Conservation (phyloP, 129 eudicot genomes). For the Flaveria linearis region DNA sequence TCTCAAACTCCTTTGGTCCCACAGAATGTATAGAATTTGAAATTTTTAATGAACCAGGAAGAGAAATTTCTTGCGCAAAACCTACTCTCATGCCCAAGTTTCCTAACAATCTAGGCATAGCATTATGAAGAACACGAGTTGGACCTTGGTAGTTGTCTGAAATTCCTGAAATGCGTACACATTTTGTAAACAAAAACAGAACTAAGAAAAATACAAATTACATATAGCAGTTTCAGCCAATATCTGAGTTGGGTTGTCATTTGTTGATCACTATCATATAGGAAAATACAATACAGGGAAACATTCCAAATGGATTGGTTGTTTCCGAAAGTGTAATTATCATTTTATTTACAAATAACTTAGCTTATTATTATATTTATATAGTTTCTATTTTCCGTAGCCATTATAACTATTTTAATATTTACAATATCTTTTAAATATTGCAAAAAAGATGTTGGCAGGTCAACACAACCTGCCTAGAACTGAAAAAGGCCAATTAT, state of each 20-base stretch:
- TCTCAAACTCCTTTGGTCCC: slow-evolving; percentile 41
- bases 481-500: background rate
- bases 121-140: slow-evolving; percentile 19
- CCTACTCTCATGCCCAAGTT: slow-evolving; percentile 30
- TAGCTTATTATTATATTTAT: background rate
- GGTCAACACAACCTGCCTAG: background rate
- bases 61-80: slow-evolving; percentile 14
- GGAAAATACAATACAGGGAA: background rate
- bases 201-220: background rate
- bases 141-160: slow-evolving; percentile 13
- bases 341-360: background rate
- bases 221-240: background rate
- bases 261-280: background rate
- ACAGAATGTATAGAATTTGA: slow-evolving; percentile 47
- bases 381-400: background rate
- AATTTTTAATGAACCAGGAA: slow-evolving; percentile 28
- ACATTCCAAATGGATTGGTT: background rate
- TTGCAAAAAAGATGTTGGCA: background rate
- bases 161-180: slow-evolving; percentile 21
- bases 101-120: slow-evolving; percentile 24
- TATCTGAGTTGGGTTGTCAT: background rate
- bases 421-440: too few relatives aligned
- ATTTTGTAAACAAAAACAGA: background rate
- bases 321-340: background rate
- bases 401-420: background rate